Percentiles rank a stretch among this genome's conserved stretches.
phyloP scores from a whole-genome alignment of 2,329 filamentous ascomycete genomes.

The Apiospora sp. region DNA sequence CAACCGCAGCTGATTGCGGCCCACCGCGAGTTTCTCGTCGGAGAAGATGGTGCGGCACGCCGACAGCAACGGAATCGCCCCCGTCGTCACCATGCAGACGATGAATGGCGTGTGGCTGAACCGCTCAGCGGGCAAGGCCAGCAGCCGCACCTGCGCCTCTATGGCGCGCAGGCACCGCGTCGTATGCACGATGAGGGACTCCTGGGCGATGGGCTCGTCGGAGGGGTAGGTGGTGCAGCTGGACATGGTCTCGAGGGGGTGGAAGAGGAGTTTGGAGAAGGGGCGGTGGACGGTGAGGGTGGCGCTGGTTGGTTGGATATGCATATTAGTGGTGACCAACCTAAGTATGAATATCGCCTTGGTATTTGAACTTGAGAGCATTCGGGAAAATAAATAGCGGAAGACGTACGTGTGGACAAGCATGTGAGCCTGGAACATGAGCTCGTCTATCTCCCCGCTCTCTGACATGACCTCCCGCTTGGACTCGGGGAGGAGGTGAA shows the following conservation, averaged over 20 bases:
- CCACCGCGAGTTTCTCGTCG: conserved; percentile 43
- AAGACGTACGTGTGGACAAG: conserved; percentile 36
- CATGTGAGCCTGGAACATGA: conserved; percentile 41
- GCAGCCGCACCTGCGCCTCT: conserved; percentile 48
- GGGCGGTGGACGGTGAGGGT: conserved; percentile 48
- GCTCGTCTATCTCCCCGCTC: conserved; percentile 40
- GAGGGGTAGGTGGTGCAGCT: conserved; percentile 44
- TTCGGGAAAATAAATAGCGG: too few relatives aligned
- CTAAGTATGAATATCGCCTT: too few relatives aligned
- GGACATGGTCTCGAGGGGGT: conserved; percentile 47
- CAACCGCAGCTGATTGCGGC: conserved; percentile 51
- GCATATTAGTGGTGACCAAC: neutral
- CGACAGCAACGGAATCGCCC: conserved; percentile 45
- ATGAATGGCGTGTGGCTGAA: conserved; percentile 50
- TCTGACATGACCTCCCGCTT: conserved; percentile 43
- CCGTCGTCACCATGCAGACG: conserved; percentile 51
- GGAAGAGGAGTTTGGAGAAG: conserved; percentile 48
- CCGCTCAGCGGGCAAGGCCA: conserved; percentile 44
- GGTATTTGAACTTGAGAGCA: too few relatives aligned
- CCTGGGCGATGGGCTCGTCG: conserved; percentile 27
- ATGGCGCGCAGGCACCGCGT: conserved; percentile 47
- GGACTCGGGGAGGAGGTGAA: conserved; percentile 45
- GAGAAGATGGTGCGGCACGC: conserved; percentile 47
- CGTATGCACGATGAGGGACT: conserved; percentile 48
- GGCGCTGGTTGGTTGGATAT: conserved; percentile 34